A percentile compares a stretch with the other conserved stretches of the same genome.
phyloP scores from a whole-genome alignment of 192 early-diverging fungal genomes.

The Jimgerdemannia lactiflua region DNA sequence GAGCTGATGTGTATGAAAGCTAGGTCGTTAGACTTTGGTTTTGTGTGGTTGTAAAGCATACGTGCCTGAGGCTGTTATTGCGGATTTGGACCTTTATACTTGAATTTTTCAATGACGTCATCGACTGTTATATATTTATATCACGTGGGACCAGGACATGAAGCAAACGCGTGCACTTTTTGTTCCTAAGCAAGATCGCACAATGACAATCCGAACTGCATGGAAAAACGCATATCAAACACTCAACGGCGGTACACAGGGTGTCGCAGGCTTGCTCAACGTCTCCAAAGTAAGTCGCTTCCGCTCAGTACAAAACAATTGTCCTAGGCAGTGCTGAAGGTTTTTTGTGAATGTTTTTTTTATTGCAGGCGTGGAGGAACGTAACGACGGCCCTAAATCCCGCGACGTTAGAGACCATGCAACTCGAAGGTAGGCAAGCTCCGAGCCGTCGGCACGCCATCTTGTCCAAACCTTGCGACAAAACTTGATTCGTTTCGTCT shows the following conservation, averaged over 20 bases:
- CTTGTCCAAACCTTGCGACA: not conserved
- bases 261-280: not conserved
- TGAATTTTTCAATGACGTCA: too few relatives aligned
- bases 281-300: not conserved
- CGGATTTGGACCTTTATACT: too few relatives aligned
- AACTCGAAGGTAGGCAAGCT: not conserved
- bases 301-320: too few relatives aligned
- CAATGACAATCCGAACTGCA: not conserved
- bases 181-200: too few relatives aligned
- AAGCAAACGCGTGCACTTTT: too few relatives aligned
- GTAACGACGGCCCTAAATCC: not conserved
- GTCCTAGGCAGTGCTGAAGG: not conserved
- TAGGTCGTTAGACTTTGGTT: too few relatives aligned
- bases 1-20: too few relatives aligned
- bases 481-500: not conserved
- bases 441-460: too few relatives aligned
- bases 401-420: not conserved
- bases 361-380: not conserved
- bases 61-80: too few relatives aligned
- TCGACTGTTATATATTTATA: too few relatives aligned
- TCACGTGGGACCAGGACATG: too few relatives aligned
- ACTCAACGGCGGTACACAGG: not conserved
- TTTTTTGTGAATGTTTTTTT: not conserved
- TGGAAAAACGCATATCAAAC: not conserved
- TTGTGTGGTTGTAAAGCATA: too few relatives aligned